Percentiles rank a stretch among this genome's conserved stretches.
These are phyloP conservation scores for Lecanicillium sp. DNA, from an alignment of 2,329 filamentous ascomycete genomes.

Conservation along the genomic window DNA sequence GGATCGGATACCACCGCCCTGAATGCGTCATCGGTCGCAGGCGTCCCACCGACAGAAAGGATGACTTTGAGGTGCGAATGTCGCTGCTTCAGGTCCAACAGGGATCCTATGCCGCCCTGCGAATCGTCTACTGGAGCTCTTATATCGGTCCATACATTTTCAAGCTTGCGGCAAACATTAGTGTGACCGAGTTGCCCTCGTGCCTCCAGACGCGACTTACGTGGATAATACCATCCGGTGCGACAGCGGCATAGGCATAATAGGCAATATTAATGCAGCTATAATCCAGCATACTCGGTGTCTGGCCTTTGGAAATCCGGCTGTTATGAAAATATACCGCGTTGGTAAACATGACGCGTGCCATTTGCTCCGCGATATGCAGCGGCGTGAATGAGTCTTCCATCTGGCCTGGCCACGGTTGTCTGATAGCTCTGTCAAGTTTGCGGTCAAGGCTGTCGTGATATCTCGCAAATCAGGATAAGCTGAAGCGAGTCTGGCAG, in stretches of 20 bases:
- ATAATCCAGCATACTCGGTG: conserved; percentile 66
- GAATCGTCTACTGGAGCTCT: conserved; percentile 65
- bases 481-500: neutral
- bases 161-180: conserved; percentile 44
- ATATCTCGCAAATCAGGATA: neutral
- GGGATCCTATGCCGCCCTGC: conserved; percentile 63
- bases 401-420: too few relatives aligned
- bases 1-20: conserved; percentile 57
- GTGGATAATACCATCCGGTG: conserved; percentile 65
- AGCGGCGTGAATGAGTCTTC: conserved; percentile 17
- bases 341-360: conserved; percentile 53
- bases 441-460: too few relatives aligned
- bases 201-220: conserved; percentile 40
- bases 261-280: conserved; percentile 74
- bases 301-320: conserved; percentile 64
- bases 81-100: conserved; percentile 63
- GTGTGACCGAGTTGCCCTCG: neutral
- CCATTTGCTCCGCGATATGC: neutral
- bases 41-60: conserved; percentile 64
- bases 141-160: conserved; percentile 71
- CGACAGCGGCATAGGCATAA: conserved; percentile 73
- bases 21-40: conserved; percentile 57
- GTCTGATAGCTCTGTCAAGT: too few relatives aligned
- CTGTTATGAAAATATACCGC: conserved; percentile 82
- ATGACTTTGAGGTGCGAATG: conserved; percentile 68